Conservation (phyloP, 1,284 basidiomycete species). For the Puccinia coronata region DNA sequence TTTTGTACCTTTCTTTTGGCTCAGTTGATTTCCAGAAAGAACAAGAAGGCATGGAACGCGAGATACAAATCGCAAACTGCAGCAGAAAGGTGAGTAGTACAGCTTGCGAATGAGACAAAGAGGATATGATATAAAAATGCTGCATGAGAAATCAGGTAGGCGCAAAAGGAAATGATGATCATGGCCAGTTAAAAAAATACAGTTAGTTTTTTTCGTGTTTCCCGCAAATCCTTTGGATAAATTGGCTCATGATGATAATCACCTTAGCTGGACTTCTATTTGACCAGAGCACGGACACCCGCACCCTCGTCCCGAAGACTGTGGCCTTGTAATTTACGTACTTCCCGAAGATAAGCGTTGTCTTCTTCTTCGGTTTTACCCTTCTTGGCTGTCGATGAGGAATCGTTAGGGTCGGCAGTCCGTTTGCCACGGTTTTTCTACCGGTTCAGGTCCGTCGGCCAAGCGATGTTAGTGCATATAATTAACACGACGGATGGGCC, state of each 20-base stretch:
- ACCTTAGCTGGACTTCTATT: constrained; percentile 36
- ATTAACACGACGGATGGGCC: background rate
- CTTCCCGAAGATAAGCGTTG: constrained; percentile 45
- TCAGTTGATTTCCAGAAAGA: background rate
- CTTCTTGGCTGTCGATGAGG: constrained; percentile 27
- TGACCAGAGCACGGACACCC: constrained; percentile 41
- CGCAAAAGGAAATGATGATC: background rate
- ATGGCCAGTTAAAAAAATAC: background rate
- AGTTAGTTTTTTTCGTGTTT: background rate
- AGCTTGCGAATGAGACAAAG: background rate
- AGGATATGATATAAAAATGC: constrained; percentile 20
- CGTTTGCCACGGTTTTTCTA: constrained; percentile 48
- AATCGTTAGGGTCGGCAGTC: constrained; percentile 26
- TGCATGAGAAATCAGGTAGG: background rate
- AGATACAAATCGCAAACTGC: background rate
- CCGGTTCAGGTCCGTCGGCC: background rate
- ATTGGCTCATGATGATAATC: background rate
- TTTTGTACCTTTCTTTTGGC: background rate
- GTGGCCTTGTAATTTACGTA: constrained; percentile 48
- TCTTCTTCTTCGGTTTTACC: constrained; percentile 45
- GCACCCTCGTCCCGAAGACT: constrained; percentile 46
- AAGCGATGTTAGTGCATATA: background rate
- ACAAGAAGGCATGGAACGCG: background rate
- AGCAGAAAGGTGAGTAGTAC: constrained; percentile 25
- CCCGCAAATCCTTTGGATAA: background rate